Evolutionary conservation across 2,329 filamentous ascomycete genomes (phyloP).

Genomic region (Cytospora chrysosperma): DNA sequence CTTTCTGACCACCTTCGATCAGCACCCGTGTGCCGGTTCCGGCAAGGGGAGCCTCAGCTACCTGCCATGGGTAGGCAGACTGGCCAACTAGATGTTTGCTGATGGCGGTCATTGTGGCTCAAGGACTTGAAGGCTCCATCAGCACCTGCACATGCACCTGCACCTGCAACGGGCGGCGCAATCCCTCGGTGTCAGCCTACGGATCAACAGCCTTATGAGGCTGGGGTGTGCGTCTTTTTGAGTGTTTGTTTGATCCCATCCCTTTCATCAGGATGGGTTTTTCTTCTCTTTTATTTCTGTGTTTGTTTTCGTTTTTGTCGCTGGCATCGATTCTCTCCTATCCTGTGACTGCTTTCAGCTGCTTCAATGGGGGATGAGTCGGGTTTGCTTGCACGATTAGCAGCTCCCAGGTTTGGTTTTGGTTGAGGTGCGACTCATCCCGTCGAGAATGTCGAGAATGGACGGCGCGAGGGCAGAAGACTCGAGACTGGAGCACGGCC

Average conservation of each 20-base stretch:
- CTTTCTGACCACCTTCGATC: constrained; percentile 4
- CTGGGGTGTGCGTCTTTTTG: background rate
- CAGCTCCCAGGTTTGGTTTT: too few species aligned
- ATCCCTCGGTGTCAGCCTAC: background rate
- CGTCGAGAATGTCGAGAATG: constrained; percentile 15
- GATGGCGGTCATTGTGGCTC: background rate
- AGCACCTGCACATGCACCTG: background rate
- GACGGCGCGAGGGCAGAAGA: constrained; percentile 13
- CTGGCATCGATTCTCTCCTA: background rate
- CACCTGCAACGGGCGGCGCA: background rate
- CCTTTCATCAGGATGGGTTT: background rate
- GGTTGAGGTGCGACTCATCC: background rate
- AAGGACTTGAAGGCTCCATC: constrained; percentile 3
- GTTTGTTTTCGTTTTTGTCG: background rate
- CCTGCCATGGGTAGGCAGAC: background rate
- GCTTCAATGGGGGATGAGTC: background rate
- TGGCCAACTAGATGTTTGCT: background rate
- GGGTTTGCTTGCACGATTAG: too few species aligned
- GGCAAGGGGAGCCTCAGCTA: background rate
- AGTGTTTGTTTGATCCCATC: background rate
- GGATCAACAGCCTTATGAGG: background rate
- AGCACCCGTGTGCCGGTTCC: background rate
- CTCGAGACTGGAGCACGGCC: constrained; percentile 11
- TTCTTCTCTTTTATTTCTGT: too few species aligned
- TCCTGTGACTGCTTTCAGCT: background rate